Base-by-base conservation (phyloP, 805 yeast genomes). In the Candida stauntonica region DNA sequence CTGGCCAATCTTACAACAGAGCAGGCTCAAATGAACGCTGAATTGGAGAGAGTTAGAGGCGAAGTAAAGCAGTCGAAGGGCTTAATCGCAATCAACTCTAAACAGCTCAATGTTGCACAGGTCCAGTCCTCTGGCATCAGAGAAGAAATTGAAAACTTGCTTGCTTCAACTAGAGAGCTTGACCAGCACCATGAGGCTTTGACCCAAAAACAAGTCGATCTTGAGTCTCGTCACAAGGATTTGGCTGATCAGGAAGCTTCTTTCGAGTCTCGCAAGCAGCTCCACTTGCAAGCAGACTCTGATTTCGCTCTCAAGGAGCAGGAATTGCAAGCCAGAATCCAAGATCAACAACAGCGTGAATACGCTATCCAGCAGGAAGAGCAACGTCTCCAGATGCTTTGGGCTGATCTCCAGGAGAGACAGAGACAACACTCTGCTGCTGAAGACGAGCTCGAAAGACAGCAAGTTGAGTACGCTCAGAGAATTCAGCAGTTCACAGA, bases 61-160 rank as follows among this genome's bases (percentile, higher is more conserved):
- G 83, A 81, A 38, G 70, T 76, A 16, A 74, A 73, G 45, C 81
- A 80, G 50, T 77, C 84, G 23, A 68, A 70, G 39, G 81, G 83
- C 36, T 66, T 83, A 49, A 68, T 72, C 16, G 72, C 81, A 31
- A 86, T 86, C 29, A 76, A 76, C 50, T 68, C 76, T 39, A 79
- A 82, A 29, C 96, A 88, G 57, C 69, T 81, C 34, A 80, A 76
- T 29, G 77, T 83, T 5, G 64, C 74, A n/a, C 71, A 83, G 47
- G 61, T 73, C 16, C 74, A 73, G 33, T 66, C 68, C 16, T 55
- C 61, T 15, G 66, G 64, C 23, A 54, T 74, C n/a, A 66, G 66
- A 47, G 61, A 58, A 17, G 74, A 72, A 45, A 63, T 70, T 24
- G 55, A 47, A 5, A 58, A 60, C n/a, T 36, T 47, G 27, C 51